Evolutionary conservation across 176 grass and related monocot species (phyloP), one percentile per base, ranked within the genome.

Genomic region (Musa itinerans): DNA sequence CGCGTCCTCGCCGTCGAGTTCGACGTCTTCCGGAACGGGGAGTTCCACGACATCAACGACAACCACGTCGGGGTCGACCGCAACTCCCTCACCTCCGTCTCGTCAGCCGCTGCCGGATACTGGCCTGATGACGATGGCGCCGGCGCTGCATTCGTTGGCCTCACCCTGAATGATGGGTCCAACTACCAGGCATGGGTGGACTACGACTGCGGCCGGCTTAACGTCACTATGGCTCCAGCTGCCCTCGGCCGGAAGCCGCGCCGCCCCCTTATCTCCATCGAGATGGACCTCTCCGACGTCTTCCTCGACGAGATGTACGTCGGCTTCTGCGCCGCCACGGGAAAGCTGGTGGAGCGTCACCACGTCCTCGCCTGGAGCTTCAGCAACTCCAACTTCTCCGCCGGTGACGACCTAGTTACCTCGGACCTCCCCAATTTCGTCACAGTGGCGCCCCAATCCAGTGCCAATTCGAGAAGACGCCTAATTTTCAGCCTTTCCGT

Each of bases 11-110:
- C 58, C 10, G 48, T 76, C 34, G 74, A 76, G 58, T 76, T 76
- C 56, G 74, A 76, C 16, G 15, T 78, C 64, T 78, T 78, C 24
- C 63, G 48, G 50, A 78, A 78, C 76, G 10, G 17, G 23, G 63
- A 78, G 63, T 78, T 78, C 23, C 5, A 2, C 13, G 63, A 78
- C 63, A 78, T 78, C 76, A 12, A 78, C 52, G n/a, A 1, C 76
- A 78, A 78, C 16, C 76, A 78, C 50, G 63, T 78, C 51, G 76
- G 63, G 9, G 63, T 78, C 22, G 63, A 78, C 51, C 50, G 20
- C 23, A 68, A 78, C 63, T 78, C 63, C 21, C 76, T 78, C 50
- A 78, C 63, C 22, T 78, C 63, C 76, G 50, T 55, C 51, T 9
- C 21, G 0, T 64, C 76, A 0, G 4, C 2, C 22, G 10, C 63